phyloP scores from a whole-genome alignment of 371 early-diverging fungal species.

The Mucor ambiguus region DNA sequence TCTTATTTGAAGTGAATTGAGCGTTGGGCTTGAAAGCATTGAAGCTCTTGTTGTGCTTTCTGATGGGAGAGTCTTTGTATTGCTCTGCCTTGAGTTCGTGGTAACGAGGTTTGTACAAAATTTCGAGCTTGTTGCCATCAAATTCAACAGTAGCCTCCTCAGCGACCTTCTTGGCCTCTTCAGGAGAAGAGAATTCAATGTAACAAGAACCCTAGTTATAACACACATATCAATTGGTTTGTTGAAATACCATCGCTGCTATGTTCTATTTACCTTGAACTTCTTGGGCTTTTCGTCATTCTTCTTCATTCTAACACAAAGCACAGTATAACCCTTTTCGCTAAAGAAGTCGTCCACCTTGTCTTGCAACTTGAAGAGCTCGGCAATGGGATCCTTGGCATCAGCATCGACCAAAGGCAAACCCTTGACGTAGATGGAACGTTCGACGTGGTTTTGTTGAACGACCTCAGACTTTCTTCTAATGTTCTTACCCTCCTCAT shows the following conservation, averaged over 20 bases:
- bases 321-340: constrained; percentile 48
- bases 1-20: constrained; percentile 16
- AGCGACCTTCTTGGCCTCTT: constrained; percentile 57
- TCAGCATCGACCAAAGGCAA: constrained; percentile 47
- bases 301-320: constrained; percentile 67
- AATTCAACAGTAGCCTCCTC: constrained; percentile 45
- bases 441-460: constrained; percentile 43
- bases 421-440: constrained; percentile 71
- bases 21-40: constrained; percentile 24
- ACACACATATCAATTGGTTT: background rate
- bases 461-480: constrained; percentile 59
- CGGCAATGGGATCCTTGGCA: constrained; percentile 36
- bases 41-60: constrained; percentile 14
- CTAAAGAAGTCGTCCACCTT: constrained; percentile 61
- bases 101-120: constrained; percentile 35
- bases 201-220: constrained; percentile 56
- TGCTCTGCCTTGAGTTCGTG: constrained; percentile 25
- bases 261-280: constrained; percentile 30
- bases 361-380: constrained; percentile 55
- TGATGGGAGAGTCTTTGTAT: constrained; percentile 24
- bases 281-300: constrained; percentile 50
- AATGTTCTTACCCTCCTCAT: constrained; percentile 58
- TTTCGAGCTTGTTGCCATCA: constrained; percentile 54
- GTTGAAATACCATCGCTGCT: too few relatives aligned
- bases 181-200: constrained; percentile 60